These are phyloP conservation scores for Microglena sp. DNA, from an alignment of 139 green algal species.

Conservation along the genomic window DNA sequence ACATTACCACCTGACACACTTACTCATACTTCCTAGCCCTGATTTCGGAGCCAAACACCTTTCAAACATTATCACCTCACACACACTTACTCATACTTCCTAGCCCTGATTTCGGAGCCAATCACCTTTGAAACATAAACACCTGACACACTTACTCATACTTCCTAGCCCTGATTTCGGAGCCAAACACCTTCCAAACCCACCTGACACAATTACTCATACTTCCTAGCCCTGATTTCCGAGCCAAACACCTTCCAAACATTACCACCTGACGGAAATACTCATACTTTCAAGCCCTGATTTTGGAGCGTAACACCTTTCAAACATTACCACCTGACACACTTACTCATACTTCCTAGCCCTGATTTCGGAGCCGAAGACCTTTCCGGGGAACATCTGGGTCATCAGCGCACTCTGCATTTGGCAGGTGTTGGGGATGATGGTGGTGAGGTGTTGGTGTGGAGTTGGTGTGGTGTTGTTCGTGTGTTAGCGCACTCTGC, in stretches of 20 bases:
- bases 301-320: too few species aligned
- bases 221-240: too few species aligned
- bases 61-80: constrained; percentile 12
- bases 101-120: too few species aligned
- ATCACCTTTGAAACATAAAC: too few species aligned
- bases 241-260: neutral
- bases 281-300: neutral
- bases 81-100: neutral
- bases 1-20: too few species aligned
- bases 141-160: too few species aligned
- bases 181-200: constrained; percentile 58
- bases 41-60: constrained; percentile 57
- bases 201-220: too few species aligned
- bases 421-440: too few species aligned
- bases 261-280: neutral
- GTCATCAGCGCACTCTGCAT: constrained; percentile 48
- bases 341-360: constrained; percentile 63
- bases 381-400: constrained; percentile 52
- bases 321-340: too few species aligned
- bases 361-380: constrained; percentile 57
- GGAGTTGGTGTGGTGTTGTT: too few species aligned
- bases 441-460: too few species aligned
- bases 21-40: constrained; percentile 60
- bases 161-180: constrained; percentile 53
- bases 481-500: too few species aligned